A percentile compares a stretch with the other conserved stretches of the same genome.
Evolutionary conservation across 2,329 filamentous ascomycete species (phyloP).

Genomic region (Emmonsia crescens): DNA sequence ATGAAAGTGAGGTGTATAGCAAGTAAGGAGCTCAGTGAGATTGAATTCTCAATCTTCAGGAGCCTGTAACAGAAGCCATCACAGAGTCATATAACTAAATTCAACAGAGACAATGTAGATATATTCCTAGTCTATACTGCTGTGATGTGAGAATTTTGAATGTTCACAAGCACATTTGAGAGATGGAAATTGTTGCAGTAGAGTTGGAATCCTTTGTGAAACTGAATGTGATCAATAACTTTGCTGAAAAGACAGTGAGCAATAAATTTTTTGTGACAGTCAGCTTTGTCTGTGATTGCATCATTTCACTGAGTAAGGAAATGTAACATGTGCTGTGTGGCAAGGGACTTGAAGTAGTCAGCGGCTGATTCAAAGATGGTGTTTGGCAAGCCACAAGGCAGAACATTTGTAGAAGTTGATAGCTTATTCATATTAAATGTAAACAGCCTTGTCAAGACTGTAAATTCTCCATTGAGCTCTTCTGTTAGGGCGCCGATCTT

Average conservation of each 20-base stretch:
- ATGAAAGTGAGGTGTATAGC: conserved; percentile 16
- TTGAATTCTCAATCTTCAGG: conserved; percentile 16
- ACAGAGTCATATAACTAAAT: conserved; percentile 14
- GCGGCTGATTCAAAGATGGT: conserved; percentile 7
- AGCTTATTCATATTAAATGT: conserved; percentile 10
- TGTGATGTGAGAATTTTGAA: conserved; percentile 12
- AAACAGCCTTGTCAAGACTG: conserved; percentile 5
- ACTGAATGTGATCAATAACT: conserved; percentile 17
- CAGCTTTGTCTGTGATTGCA: conserved; percentile 26
- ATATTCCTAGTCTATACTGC: conserved; percentile 24
- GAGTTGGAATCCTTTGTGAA: conserved; percentile 18
- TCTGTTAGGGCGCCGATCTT: conserved; percentile 11
- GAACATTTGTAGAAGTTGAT: conserved; percentile 6
- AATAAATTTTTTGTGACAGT: conserved; percentile 36
- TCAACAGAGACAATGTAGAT: conserved; percentile 15
- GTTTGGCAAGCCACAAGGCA: conserved; percentile 1
- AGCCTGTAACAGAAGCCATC: conserved; percentile 15
- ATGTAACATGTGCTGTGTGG: conserved; percentile 15
- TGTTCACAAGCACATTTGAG: conserved; percentile 18
- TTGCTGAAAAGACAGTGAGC: conserved; percentile 33
- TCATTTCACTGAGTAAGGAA: conserved; percentile 35
- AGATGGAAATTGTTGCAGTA: conserved; percentile 21
- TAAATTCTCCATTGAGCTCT: conserved; percentile 3
- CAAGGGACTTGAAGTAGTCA: conserved; percentile 9
- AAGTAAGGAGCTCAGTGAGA: conserved; percentile 16